These are phyloP conservation scores for Sicyos edulis DNA, from an alignment of 306 rosid species.

Conservation along the genomic window DNA sequence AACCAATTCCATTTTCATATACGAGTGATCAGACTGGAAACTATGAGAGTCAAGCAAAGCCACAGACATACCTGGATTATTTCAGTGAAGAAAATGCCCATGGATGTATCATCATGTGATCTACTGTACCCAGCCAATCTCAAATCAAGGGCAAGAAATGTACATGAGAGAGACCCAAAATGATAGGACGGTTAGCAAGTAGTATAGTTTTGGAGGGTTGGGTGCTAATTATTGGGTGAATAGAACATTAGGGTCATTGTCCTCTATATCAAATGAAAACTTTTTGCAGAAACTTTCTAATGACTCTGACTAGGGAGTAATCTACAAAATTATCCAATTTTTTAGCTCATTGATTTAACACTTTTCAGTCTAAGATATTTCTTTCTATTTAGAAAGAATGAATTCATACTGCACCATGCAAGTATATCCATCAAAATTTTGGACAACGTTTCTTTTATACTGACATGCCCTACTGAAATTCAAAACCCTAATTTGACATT, in stretches of 20 bases:
- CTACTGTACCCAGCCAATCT: background rate
- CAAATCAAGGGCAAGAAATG: background rate
- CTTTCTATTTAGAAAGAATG: background rate
- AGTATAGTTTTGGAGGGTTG: slow-evolving; percentile 5
- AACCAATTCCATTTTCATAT: slow-evolving; percentile 37
- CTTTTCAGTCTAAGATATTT: background rate
- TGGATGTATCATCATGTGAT: slow-evolving; percentile 71
- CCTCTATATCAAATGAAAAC: background rate
- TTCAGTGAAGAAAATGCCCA: slow-evolving; percentile 82
- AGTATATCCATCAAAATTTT: background rate
- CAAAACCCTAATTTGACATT: background rate
- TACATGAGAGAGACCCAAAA: slow-evolving; percentile 8
- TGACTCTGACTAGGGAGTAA: background rate
- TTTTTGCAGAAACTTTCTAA: slow-evolving; percentile 7
- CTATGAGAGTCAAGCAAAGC: slow-evolving; percentile 31
- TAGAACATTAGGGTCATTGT: background rate
- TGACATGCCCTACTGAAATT: background rate
- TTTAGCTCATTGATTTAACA: background rate
- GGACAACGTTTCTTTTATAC: background rate
- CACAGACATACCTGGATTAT: slow-evolving; percentile 41
- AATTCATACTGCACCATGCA: background rate
- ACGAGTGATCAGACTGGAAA: slow-evolving; percentile 28
- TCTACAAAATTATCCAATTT: background rate
- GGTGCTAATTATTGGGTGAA: background rate
- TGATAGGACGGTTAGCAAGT: slow-evolving; percentile 12